Percentiles rank a stretch among this genome's conserved stretches.
Conservation (phyloP, 2,329 filamentous ascomycete genomes). For the Rutstroemia sp. region DNA sequence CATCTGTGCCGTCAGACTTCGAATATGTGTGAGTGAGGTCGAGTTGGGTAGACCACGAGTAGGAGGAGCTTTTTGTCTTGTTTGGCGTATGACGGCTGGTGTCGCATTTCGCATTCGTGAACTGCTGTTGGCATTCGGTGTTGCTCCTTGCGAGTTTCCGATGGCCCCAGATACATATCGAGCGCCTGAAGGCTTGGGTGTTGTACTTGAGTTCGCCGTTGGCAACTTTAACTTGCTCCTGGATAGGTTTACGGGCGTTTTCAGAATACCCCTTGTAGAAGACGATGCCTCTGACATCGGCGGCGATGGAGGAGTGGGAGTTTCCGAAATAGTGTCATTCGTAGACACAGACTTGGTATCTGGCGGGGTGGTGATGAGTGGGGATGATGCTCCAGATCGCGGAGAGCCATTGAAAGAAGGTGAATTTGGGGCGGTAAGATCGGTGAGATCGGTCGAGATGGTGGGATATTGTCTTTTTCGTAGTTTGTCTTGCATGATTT, state of each 20-base stretch:
- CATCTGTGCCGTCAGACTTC: slow-evolving; percentile 92
- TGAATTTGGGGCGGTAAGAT: slow-evolving; percentile 57
- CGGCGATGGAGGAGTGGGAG: slow-evolving; percentile 83
- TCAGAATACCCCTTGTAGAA: slow-evolving; percentile 17
- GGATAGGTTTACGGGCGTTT: slow-evolving; percentile 26
- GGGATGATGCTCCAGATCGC: slow-evolving; percentile 81
- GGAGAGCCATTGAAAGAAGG: slow-evolving; percentile 71
- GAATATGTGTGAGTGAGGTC: slow-evolving; percentile 83
- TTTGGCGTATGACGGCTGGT: slow-evolving; percentile 31
- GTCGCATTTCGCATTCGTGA: slow-evolving; percentile 26
- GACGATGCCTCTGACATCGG: slow-evolving; percentile 80
- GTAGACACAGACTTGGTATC: slow-evolving; percentile 57
- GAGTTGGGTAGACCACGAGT: slow-evolving; percentile 42
- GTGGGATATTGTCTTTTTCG: slow-evolving; percentile 60
- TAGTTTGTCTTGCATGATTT: slow-evolving; percentile 90
- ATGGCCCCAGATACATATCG: slow-evolving; percentile 19
- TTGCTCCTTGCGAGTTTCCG: slow-evolving; percentile 20
- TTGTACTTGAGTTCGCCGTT: slow-evolving; percentile 45
- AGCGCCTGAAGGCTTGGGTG: slow-evolving; percentile 40
- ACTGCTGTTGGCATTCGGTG: slow-evolving; percentile 14
- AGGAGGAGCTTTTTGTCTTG: slow-evolving; percentile 36
- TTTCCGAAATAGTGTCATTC: slow-evolving; percentile 51
- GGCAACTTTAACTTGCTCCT: slow-evolving; percentile 46
- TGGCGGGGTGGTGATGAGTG: slow-evolving; percentile 82
- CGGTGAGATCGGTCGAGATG: slow-evolving; percentile 54